Conservation (phyloP, 1,284 basidiomycete species). For the Inonotus obliquus region DNA sequence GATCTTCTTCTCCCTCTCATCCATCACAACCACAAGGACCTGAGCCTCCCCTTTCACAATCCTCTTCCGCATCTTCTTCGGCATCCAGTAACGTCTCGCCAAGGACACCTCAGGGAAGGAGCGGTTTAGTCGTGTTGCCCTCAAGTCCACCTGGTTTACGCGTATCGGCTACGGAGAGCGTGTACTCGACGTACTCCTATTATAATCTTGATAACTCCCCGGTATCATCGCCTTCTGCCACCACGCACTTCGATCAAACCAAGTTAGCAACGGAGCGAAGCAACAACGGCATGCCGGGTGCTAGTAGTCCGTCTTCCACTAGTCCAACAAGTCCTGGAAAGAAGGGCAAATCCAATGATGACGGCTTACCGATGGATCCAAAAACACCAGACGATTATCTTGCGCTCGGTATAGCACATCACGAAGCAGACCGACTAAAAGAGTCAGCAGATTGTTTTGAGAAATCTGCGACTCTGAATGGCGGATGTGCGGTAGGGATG, state of each 20-base stretch:
- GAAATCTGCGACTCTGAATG: constrained; percentile 66
- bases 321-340: constrained; percentile 19
- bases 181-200: constrained; percentile 64
- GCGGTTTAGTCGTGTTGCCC: constrained; percentile 20
- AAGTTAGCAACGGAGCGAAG: constrained; percentile 1
- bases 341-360: constrained; percentile 29
- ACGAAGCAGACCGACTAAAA: constrained; percentile 71
- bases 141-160: constrained; percentile 31
- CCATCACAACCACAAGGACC: not conserved
- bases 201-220: constrained; percentile 47
- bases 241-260: not conserved
- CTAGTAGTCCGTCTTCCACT: constrained; percentile 18
- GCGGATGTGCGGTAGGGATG: constrained; percentile 88
- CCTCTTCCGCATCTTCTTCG: constrained; percentile 7
- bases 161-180: constrained; percentile 39
- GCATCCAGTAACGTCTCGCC: not conserved
- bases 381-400: constrained; percentile 49
- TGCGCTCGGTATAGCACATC: constrained; percentile 75
- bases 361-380: not conserved
- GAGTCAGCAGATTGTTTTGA: constrained; percentile 81
- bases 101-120: constrained; percentile 13
- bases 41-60: constrained; percentile 7
- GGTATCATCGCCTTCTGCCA: constrained; percentile 31
- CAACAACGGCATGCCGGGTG: not conserved
- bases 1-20: constrained; percentile 10